Evolutionary conservation across 176 grass and related monocot genomes (phyloP), one percentile per base, ranked within the genome.

Genomic region (Poa pratensis): DNA sequence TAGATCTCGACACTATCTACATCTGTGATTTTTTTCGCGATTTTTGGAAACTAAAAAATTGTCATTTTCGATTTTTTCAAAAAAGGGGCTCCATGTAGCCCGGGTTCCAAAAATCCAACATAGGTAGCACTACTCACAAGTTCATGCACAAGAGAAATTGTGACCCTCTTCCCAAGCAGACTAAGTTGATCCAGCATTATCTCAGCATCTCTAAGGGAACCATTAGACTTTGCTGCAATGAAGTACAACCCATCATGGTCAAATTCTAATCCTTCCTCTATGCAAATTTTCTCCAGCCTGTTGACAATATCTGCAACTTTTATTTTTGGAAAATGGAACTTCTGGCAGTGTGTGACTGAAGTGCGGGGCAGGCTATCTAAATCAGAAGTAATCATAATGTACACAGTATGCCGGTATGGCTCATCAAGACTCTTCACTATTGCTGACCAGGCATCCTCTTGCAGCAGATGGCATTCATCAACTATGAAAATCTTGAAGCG

Each of bases 131-230:
- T 86, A 95, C 93, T 95, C 80, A 98, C 96, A 66, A 98, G 96
- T 68, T 98, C 96, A 86, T 98, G 90, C 20, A 86, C 93, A 86
- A 98, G 93, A 90, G 96, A 94, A 81, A 98, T 84, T 37, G 93
- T 98, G 69, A 98, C 94, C 83, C 80, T 91, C 82, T 92, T 98
- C 86, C 96, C 96, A 58, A 98, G 87, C 78, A 98, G 91, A 81
- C 93, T 87, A 82, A 98, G 96, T 80, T 98, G 96, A 73, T 98
- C 96, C 81, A 98, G 93, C 93, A 98, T 92, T 61, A 92, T 95
- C 88, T 95, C 96, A 27, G 93, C 94, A 53, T 98, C 96, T 89
- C 96, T 88, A 75, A 98, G 87, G 26, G 93, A 95, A 83, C 96
- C 96, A 82, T 91, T 98, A 43, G 87, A 95, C 80, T 94, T 98